These are phyloP conservation scores for Xylaria sp. DNA, from an alignment of 2,329 filamentous ascomycete species.

Conservation along the genomic window DNA sequence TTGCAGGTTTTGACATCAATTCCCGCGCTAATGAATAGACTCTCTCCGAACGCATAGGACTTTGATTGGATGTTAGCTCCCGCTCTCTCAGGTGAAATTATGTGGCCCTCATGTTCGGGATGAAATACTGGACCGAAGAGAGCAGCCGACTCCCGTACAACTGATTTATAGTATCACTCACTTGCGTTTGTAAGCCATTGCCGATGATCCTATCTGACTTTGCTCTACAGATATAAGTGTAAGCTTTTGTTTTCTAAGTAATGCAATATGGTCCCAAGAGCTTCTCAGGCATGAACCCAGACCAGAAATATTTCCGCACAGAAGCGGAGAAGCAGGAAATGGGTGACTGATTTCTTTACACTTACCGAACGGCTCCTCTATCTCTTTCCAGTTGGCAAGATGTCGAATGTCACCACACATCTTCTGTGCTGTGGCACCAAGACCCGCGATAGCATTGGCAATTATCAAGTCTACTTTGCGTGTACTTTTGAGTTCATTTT, in stretches of 20 bases:
- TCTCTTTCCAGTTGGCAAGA: conserved; percentile 79
- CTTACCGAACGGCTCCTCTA: conserved; percentile 76
- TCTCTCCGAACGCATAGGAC: conserved; percentile 50
- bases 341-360: background rate
- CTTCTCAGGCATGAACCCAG: background rate
- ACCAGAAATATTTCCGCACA: background rate
- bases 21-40: conserved; percentile 49
- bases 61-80: conserved; percentile 9
- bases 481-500: conserved; percentile 52
- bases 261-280: background rate
- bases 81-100: background rate
- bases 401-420: conserved; percentile 81
- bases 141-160: background rate
- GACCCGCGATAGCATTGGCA: conserved; percentile 80
- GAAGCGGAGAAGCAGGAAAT: background rate
- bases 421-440: conserved; percentile 81
- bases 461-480: conserved; percentile 85
- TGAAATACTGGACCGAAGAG: background rate
- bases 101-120: background rate
- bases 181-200: conserved; percentile 58
- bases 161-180: conserved; percentile 1
- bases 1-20: conserved; percentile 47
- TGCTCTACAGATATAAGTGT: conserved; percentile 71
- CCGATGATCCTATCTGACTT: conserved; percentile 72
- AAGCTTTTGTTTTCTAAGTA: background rate